phyloP scores from a whole-genome alignment of 2,329 filamentous ascomycete genomes.

The Epichloe gansuensis region DNA sequence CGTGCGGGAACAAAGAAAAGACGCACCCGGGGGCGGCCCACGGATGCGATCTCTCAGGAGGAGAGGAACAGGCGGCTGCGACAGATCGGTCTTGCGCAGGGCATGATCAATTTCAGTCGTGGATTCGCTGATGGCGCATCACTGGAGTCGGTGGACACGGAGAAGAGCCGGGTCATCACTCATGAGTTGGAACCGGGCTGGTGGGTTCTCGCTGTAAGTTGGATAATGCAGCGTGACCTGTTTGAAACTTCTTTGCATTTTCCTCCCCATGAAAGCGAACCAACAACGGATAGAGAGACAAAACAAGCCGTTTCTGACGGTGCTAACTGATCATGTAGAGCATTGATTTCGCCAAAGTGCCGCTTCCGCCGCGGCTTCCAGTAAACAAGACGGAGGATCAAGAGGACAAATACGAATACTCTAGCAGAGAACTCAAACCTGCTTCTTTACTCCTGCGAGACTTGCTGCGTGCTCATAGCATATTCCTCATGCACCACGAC shows the following conservation, averaged over 20 bases:
- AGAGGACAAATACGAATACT: slow-evolving; percentile 56
- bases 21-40: slow-evolving; percentile 29
- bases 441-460: slow-evolving; percentile 66
- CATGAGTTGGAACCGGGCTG: slow-evolving; percentile 81
- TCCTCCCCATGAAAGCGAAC: too few relatives aligned
- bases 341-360: slow-evolving; percentile 64
- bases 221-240: background rate
- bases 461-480: slow-evolving; percentile 65
- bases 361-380: slow-evolving; percentile 43
- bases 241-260: background rate
- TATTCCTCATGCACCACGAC: slow-evolving; percentile 81
- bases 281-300: background rate
- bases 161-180: slow-evolving; percentile 72
- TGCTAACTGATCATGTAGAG: slow-evolving; percentile 16
- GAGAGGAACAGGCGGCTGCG: slow-evolving; percentile 76
- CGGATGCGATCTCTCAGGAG: slow-evolving; percentile 38
- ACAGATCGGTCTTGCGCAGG: slow-evolving; percentile 91
- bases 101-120: slow-evolving; percentile 85
- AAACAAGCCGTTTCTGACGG: background rate
- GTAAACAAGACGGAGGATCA: slow-evolving; percentile 28
- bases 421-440: slow-evolving; percentile 79
- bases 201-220: slow-evolving; percentile 84
- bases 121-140: slow-evolving; percentile 69
- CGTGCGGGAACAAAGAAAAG: slow-evolving; percentile 26
- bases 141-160: slow-evolving; percentile 80